Evolutionary conservation across 2,329 filamentous ascomycete genomes (phyloP).

Genomic region (Madurella mycetomatis): DNA sequence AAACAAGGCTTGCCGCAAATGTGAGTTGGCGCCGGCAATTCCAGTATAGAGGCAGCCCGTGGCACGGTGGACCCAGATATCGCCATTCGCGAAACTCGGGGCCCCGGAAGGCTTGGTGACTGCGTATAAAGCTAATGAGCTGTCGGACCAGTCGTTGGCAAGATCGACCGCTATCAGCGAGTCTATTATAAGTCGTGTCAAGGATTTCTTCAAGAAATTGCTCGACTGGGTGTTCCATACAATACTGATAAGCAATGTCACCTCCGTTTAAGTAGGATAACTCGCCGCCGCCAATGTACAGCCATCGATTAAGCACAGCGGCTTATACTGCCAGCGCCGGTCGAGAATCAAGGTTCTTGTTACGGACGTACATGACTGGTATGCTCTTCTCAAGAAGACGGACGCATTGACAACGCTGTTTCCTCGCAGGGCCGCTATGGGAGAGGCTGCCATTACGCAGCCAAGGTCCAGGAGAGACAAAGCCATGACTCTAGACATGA

Average conservation of each 20-base stretch:
- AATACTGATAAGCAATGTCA: conserved; percentile 21
- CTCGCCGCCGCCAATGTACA: conserved; percentile 26
- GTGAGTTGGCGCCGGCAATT: conserved; percentile 16
- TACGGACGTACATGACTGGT: conserved; percentile 23
- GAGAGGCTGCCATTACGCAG: conserved; percentile 1
- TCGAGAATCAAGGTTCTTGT: not conserved
- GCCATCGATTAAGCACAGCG: conserved; percentile 19
- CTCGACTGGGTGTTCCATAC: not conserved
- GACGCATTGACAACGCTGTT: conserved; percentile 11
- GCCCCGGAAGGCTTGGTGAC: conserved; percentile 12
- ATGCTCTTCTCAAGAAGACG: conserved; percentile 22
- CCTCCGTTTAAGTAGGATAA: conserved; percentile 20
- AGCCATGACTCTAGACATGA: not conserved
- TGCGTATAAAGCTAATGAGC: conserved; percentile 13
- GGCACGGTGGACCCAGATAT: conserved; percentile 20
- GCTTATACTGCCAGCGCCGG: conserved; percentile 13
- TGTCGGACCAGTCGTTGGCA: conserved; percentile 17
- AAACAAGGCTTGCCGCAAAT: conserved; percentile 11
- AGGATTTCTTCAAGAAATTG: not conserved
- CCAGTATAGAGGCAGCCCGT: conserved; percentile 18
- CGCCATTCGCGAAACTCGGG: conserved; percentile 14
- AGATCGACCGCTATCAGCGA: conserved; percentile 22
- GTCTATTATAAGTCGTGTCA: conserved; percentile 11
- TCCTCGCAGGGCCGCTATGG: conserved; percentile 12
- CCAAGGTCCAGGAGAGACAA: conserved; percentile 1